These are phyloP conservation scores for Podospora bellae-mahoneyi DNA, from an alignment of 495 filamentous ascomycete species.

Conservation along the genomic window DNA sequence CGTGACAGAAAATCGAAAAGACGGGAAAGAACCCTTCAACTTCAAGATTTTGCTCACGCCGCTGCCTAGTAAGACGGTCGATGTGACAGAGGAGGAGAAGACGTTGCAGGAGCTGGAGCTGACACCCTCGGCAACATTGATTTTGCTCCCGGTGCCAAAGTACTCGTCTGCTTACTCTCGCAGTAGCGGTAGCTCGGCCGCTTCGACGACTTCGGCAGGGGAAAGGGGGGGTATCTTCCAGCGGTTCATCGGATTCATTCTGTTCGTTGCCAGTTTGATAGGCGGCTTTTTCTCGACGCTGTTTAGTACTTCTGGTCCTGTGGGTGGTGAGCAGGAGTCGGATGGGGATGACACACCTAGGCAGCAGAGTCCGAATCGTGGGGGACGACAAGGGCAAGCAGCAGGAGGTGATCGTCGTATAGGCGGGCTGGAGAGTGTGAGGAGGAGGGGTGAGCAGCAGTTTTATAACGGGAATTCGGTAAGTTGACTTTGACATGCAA, in stretches of 20 bases:
- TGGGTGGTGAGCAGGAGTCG: neutral
- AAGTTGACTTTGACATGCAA: slow-evolving; percentile 29
- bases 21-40: slow-evolving; percentile 57
- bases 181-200: slow-evolving; percentile 43
- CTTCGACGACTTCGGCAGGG: slow-evolving; percentile 48
- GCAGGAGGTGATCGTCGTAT: slow-evolving; percentile 20
- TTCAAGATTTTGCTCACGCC: slow-evolving; percentile 85
- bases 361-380: neutral
- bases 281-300: slow-evolving; percentile 35
- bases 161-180: neutral
- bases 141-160: slow-evolving; percentile 54
- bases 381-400: neutral
- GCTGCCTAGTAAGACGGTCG: slow-evolving; percentile 67
- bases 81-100: slow-evolving; percentile 67
- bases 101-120: slow-evolving; percentile 64
- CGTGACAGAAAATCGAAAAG: slow-evolving; percentile 57
- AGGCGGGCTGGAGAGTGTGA: slow-evolving; percentile 26
- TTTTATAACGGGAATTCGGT: slow-evolving; percentile 91
- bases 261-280: slow-evolving; percentile 43
- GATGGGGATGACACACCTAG: slow-evolving; percentile 5
- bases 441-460: slow-evolving; percentile 52
- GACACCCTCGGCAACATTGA: slow-evolving; percentile 73
- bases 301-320: slow-evolving; percentile 13
- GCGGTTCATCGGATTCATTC: slow-evolving; percentile 52
- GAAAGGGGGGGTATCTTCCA: slow-evolving; percentile 43